Evolutionary conservation across 768 basidiomycete species (phyloP), one percentile per base, ranked within the genome.

Genomic region (Pulveroboletus sp.): DNA sequence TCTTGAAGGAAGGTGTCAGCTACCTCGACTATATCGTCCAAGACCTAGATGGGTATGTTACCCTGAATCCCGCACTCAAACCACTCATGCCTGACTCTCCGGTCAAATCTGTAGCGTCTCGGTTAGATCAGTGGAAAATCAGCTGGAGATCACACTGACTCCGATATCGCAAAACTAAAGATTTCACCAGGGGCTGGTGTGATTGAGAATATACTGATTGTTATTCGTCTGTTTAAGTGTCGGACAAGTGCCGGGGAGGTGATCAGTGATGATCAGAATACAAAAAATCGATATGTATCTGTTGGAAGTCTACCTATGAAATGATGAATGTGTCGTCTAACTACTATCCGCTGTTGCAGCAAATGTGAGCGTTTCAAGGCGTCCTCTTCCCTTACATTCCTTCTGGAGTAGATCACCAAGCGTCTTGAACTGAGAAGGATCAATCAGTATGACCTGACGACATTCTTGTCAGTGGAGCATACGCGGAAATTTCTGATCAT

Each of bases 341-440:
- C 9, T 60, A 14, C 24, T 57, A 23, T 60, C 66, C 1, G 81
- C 78, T 6, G 80, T 85, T 1, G 85, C 85, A 36, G 87, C 77
- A 52, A 87, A 82, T 12, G 82, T 75, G 58, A 91, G 63, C 1
- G 93, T 94, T 69, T 97, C 95, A 34, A 97, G 73, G 43, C 88
- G 76, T 1, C 92, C 90, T 55, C 80, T 79, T 16, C 91, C 91
- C 67, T 95, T 94, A 63, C 86, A 87, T 63, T 97, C 90, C 63
- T 87, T 90, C 65, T 94, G 90, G 50, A 98, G 69, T 35, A 98
- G 68, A 51, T 98, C 95, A 59, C 87, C 90, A 56, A 99, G 79
- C 17, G 87, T 76, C 31, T 90, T 83, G 79, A 97, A 95, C 58
- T 90, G 85, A 35, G 88, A 81, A 5, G 97, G 95, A 64, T 97